Conservation (phyloP, 495 filamentous ascomycete genomes). For the Tuber brumale region DNA sequence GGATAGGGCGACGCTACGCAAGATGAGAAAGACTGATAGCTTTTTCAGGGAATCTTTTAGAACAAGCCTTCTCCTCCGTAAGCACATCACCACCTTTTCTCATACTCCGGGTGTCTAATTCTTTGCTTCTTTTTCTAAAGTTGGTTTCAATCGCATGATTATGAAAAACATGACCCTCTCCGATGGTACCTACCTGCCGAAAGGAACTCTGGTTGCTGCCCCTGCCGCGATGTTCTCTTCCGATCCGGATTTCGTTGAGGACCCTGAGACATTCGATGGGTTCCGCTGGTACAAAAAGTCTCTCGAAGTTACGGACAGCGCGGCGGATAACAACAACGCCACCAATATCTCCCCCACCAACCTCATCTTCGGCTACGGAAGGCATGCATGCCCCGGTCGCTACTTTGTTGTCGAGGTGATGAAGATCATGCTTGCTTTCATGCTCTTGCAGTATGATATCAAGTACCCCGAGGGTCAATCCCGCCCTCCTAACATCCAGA, state of each 20-base stretch:
- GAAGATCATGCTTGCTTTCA: conserved; percentile 46
- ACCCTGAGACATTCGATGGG: conserved; percentile 50
- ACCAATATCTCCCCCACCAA: conserved; percentile 44
- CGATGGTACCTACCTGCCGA: conserved; percentile 46
- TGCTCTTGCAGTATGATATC: conserved; percentile 49
- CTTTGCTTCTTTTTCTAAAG: conserved; percentile 19
- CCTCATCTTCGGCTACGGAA: conserved; percentile 52
- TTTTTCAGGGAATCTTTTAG: conserved; percentile 53
- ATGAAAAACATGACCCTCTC: conserved; percentile 45
- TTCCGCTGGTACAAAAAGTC: conserved; percentile 48
- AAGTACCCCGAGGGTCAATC: conserved; percentile 44
- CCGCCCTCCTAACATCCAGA: conserved; percentile 42
- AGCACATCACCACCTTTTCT: background rate
- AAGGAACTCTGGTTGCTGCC: conserved; percentile 43
- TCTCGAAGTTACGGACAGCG: conserved; percentile 43
- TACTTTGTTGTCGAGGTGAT: conserved; percentile 52
- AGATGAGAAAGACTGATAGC: conserved; percentile 51
- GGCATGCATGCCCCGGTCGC: conserved; percentile 52
- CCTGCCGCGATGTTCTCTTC: conserved; percentile 20
- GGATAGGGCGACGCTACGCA: conserved; percentile 44
- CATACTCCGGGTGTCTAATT: background rate
- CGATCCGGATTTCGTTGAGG: conserved; percentile 27
- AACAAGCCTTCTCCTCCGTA: conserved; percentile 34
- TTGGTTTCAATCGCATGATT: conserved; percentile 46
- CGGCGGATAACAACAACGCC: conserved; percentile 44